phyloP scores from a whole-genome alignment of 495 filamentous ascomycete species.

The Penicillium maclennaniae region DNA sequence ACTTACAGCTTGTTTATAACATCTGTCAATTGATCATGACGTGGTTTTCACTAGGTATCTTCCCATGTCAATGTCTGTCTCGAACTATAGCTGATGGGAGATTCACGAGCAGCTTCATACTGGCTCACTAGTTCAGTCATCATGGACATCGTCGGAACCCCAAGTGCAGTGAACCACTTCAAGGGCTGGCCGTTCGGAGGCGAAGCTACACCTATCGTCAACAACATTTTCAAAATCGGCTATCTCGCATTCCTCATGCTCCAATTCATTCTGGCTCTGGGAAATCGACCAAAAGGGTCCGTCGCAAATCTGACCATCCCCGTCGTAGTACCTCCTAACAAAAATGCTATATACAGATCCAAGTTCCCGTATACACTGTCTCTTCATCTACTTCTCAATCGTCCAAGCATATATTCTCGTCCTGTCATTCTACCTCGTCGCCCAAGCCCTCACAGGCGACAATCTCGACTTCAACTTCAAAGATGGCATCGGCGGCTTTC shows the following conservation, averaged over 20 bases:
- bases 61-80: not conserved
- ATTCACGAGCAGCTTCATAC: slow-evolving; percentile 57
- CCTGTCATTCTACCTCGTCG: slow-evolving; percentile 80
- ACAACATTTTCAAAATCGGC: slow-evolving; percentile 80
- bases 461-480: slow-evolving; percentile 49
- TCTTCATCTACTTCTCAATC: slow-evolving; percentile 77
- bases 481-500: slow-evolving; percentile 42
- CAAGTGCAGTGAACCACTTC: slow-evolving; percentile 43
- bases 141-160: slow-evolving; percentile 86
- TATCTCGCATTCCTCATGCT: slow-evolving; percentile 83
- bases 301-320: not conserved
- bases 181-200: slow-evolving; percentile 71
- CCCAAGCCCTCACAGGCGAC: slow-evolving; percentile 62
- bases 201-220: slow-evolving; percentile 75
- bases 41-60: slow-evolving; percentile 86
- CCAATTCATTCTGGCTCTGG: slow-evolving; percentile 92
- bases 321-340: not conserved
- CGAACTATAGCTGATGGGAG: not conserved
- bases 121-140: slow-evolving; percentile 93
- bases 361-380: slow-evolving; percentile 68
- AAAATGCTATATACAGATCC: slow-evolving; percentile 43
- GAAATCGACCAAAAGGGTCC: slow-evolving; percentile 88
- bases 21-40: slow-evolving; percentile 79
- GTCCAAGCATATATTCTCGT: slow-evolving; percentile 86
- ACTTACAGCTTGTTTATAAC: slow-evolving; percentile 92